These are phyloP conservation scores for Hericium erinaceus DNA, from an alignment of 768 basidiomycete genomes.

Conservation along the genomic window DNA sequence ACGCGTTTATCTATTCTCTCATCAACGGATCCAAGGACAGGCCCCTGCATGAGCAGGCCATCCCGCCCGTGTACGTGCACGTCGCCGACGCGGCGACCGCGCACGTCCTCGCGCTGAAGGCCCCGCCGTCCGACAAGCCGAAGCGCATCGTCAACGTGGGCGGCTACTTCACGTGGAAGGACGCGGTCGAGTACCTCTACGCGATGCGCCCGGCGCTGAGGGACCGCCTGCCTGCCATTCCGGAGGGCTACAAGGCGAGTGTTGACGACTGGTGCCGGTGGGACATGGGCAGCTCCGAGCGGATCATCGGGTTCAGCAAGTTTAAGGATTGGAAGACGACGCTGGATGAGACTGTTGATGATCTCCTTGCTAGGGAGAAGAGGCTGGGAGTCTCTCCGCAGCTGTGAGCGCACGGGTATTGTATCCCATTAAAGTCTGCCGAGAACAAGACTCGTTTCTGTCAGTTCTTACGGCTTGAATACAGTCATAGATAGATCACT, in stretches of 20 bases:
- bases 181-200: conserved; percentile 15
- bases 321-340: not conserved
- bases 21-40: conserved; percentile 8
- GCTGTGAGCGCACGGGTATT: too few relatives aligned
- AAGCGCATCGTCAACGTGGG: conserved; percentile 19
- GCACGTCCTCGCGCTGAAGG: conserved; percentile 17
- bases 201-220: conserved; percentile 12
- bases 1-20: conserved; percentile 16
- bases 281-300: not conserved
- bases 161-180: conserved; percentile 16
- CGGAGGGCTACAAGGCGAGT: not conserved
- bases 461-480: too few relatives aligned
- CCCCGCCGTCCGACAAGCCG: not conserved
- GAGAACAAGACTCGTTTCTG: too few relatives aligned
- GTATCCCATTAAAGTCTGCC: too few relatives aligned
- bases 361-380: not conserved
- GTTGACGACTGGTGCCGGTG: not conserved
- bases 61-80: conserved; percentile 17
- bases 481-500: too few relatives aligned
- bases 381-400: not conserved
- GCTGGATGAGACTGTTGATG: not conserved
- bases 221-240: not conserved
- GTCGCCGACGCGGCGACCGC: conserved; percentile 21
- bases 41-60: conserved; percentile 8
- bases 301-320: not conserved